Evolutionary conservation across 2,329 filamentous ascomycete species (phyloP).

Genomic region (Claviceps monticola): DNA sequence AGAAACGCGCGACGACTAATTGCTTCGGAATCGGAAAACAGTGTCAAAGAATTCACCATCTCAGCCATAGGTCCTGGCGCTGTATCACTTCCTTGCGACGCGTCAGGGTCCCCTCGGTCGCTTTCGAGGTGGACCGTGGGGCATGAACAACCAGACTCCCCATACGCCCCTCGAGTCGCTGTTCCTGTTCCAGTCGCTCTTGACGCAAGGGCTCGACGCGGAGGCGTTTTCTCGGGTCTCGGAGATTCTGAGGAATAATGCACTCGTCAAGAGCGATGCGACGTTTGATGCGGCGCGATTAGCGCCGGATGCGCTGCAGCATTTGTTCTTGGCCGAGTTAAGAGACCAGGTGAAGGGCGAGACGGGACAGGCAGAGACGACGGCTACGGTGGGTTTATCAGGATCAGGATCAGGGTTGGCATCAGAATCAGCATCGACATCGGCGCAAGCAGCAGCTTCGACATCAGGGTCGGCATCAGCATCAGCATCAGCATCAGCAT

Average conservation of each 20-base stretch:
- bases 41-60: too few species aligned
- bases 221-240: slow-evolving; percentile 60
- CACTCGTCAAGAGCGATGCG: slow-evolving; percentile 53
- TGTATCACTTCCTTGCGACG: slow-evolving; percentile 38
- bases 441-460: not conserved
- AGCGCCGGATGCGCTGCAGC: slow-evolving; percentile 62
- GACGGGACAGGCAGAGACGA: slow-evolving; percentile 18
- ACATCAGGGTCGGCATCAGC: slow-evolving; percentile 10
- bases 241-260: slow-evolving; percentile 58
- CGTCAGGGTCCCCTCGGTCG: slow-evolving; percentile 40
- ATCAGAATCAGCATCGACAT: not conserved
- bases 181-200: slow-evolving; percentile 69
- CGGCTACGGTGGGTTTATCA: slow-evolving; percentile 24
- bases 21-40: not conserved
- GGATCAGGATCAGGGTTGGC: not conserved
- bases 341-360: slow-evolving; percentile 55
- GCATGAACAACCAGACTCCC: slow-evolving; percentile 43
- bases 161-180: slow-evolving; percentile 81
- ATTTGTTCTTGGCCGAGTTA: slow-evolving; percentile 64
- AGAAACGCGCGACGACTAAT: not conserved
- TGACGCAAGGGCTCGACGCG: slow-evolving; percentile 50
- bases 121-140: slow-evolving; percentile 40
- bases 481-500: not conserved
- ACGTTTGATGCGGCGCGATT: slow-evolving; percentile 63
- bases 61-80: slow-evolving; percentile 33